A percentile compares a stretch with the other conserved stretches of the same genome.
Evolutionary conservation across 1,284 basidiomycete species (phyloP).

Genomic region (Ganoderma sinense): DNA sequence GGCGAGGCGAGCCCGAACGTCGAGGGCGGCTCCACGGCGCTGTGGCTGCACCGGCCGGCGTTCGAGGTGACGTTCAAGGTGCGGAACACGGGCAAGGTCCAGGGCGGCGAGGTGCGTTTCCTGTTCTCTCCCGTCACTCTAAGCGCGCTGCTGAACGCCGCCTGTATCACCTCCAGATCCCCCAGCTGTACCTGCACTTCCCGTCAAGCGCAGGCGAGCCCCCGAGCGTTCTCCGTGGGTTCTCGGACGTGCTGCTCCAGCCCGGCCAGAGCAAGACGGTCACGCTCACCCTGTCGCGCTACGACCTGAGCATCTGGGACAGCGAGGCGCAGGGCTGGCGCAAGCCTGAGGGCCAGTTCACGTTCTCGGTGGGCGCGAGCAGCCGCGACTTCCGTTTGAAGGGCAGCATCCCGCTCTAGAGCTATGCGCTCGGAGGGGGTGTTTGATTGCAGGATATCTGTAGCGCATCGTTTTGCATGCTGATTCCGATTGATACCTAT

Average conservation of each 20-base stretch:
- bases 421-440: background rate
- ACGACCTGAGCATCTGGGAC: constrained; percentile 58
- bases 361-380: constrained; percentile 58
- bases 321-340: constrained; percentile 58
- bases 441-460: background rate
- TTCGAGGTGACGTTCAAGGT: constrained; percentile 66
- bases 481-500: background rate
- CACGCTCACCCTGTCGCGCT: constrained; percentile 48
- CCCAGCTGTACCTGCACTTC: constrained; percentile 55
- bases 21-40: constrained; percentile 60
- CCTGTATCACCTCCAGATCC: constrained; percentile 37
- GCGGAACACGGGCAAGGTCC: constrained; percentile 60
- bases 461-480: background rate
- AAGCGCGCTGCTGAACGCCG: constrained; percentile 55
- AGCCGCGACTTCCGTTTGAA: constrained; percentile 52
- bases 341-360: constrained; percentile 53
- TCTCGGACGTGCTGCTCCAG: constrained; percentile 48
- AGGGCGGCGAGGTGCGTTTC: constrained; percentile 57
- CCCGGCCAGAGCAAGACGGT: constrained; percentile 46
- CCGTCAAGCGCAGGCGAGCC: constrained; percentile 49
- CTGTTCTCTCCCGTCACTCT: background rate
- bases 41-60: constrained; percentile 72
- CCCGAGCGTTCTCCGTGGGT: constrained; percentile 54
- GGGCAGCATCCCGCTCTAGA: constrained; percentile 37
- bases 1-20: constrained; percentile 56